Evolutionary conservation across 2,329 filamentous ascomycete species (phyloP).

Genomic region (Botryotinia globosa): DNA sequence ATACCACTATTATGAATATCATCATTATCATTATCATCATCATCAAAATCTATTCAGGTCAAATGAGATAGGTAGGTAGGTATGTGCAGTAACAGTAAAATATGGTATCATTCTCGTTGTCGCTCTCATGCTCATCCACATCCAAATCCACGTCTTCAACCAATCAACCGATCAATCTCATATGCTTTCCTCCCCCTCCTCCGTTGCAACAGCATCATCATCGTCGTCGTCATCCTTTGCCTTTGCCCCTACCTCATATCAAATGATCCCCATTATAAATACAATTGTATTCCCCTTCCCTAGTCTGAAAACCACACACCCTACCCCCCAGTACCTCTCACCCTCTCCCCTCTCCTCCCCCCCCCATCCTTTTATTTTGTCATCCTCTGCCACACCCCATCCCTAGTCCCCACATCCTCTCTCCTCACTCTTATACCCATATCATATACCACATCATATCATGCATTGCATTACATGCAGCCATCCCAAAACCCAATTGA

Average conservation of each 20-base stretch:
- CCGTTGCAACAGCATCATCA: too few relatives aligned
- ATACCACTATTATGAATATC: not conserved
- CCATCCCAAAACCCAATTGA: not conserved
- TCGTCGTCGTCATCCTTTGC: not conserved
- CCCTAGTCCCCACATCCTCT: not conserved
- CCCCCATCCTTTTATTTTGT: not conserved
- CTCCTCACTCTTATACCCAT: not conserved
- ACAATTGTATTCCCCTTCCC: slow-evolving; percentile 2
- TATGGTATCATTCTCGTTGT: slow-evolving; percentile 4
- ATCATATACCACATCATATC: not conserved
- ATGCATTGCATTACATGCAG: not conserved
- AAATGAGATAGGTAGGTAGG: not conserved
- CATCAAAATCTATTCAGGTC: not conserved
- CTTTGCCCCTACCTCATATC: not conserved
- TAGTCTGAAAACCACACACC: not conserved
- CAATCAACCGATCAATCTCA: not conserved
- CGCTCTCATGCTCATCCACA: not conserved
- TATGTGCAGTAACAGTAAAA: not conserved
- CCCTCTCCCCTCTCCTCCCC: not conserved
- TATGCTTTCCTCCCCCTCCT: not conserved
- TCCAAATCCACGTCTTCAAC: not conserved
- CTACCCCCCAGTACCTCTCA: not conserved
- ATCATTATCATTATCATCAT: not conserved
- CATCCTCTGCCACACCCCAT: not conserved
- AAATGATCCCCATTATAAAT: slow-evolving; percentile 7